These are phyloP conservation scores for Collariella sp. DNA, from an alignment of 495 filamentous ascomycete species.

Conservation along the genomic window DNA sequence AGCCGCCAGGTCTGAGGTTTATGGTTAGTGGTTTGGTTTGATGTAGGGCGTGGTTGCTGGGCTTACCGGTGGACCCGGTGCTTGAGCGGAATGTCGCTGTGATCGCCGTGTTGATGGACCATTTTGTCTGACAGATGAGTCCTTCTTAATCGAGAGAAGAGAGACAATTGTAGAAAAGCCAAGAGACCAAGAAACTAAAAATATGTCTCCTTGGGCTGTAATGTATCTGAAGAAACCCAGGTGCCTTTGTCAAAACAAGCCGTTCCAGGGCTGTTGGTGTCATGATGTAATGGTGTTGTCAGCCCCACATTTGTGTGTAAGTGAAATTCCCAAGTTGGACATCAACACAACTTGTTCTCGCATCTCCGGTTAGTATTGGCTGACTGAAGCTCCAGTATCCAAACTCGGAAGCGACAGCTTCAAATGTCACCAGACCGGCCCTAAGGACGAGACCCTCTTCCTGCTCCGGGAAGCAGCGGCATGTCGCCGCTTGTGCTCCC, in stretches of 20 bases:
- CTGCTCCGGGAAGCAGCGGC: constrained; percentile 17
- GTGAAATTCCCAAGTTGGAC: too few species aligned
- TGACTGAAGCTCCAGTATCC: too few species aligned
- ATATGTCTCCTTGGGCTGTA: too few species aligned
- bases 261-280: not conserved
- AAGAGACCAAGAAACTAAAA: not conserved
- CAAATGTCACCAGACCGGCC: too few species aligned
- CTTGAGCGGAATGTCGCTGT: constrained; percentile 38
- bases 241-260: not conserved
- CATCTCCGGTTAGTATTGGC: not conserved
- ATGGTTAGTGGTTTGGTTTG: constrained; percentile 2
- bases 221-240: not conserved
- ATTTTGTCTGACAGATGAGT: constrained; percentile 18
- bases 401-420: too few species aligned
- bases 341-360: not conserved
- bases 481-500: constrained; percentile 36
- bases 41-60: not conserved
- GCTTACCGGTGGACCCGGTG: constrained; percentile 31
- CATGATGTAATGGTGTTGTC: constrained; percentile 4
- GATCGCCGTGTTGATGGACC: constrained; percentile 39
- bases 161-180: not conserved
- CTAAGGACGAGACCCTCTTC: too few species aligned
- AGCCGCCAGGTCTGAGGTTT: constrained; percentile 34
- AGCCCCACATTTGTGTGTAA: not conserved
- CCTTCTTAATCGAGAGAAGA: not conserved